These are phyloP conservation scores for Dactylellina haptotyla DNA, from an alignment of 2,329 filamentous ascomycete species.

Conservation along the genomic window DNA sequence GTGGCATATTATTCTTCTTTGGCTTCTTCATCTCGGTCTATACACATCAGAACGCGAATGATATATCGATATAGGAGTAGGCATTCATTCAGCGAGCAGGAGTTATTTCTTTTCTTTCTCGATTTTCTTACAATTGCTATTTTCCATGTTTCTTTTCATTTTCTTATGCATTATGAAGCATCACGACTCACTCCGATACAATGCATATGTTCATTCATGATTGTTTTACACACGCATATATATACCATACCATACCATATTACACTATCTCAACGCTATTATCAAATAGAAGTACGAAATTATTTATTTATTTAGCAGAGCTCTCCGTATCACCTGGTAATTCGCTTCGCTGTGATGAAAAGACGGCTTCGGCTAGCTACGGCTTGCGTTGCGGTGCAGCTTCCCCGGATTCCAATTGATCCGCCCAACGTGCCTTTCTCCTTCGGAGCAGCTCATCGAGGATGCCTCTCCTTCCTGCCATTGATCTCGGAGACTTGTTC, in stretches of 20 bases:
- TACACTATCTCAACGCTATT: background rate
- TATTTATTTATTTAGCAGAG: background rate
- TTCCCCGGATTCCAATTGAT: conserved; percentile 48
- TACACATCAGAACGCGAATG: conserved; percentile 16
- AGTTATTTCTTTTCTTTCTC: conserved; percentile 36
- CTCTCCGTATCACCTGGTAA: too few species aligned
- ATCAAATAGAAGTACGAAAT: too few species aligned
- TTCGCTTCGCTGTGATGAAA: background rate
- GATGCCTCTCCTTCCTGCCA: conserved; percentile 20
- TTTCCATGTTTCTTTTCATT: background rate
- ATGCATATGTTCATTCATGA: conserved; percentile 15
- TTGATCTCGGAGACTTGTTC: background rate
- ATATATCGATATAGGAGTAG: background rate
- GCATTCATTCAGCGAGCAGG: conserved; percentile 49
- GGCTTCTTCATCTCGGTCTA: background rate
- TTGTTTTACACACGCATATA: background rate
- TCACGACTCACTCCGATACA: conserved; percentile 25
- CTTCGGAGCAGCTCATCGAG: conserved; percentile 18
- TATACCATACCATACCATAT: background rate
- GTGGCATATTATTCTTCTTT: conserved; percentile 14
- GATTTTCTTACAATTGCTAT: background rate
- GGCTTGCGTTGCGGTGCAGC: conserved; percentile 29
- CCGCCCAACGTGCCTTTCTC: too few species aligned
- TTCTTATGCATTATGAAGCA: conserved; percentile 4
- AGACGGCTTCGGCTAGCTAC: conserved; percentile 42